Conservation (phyloP, 2,329 filamentous ascomycete species). For the Fusarium sp. region DNA sequence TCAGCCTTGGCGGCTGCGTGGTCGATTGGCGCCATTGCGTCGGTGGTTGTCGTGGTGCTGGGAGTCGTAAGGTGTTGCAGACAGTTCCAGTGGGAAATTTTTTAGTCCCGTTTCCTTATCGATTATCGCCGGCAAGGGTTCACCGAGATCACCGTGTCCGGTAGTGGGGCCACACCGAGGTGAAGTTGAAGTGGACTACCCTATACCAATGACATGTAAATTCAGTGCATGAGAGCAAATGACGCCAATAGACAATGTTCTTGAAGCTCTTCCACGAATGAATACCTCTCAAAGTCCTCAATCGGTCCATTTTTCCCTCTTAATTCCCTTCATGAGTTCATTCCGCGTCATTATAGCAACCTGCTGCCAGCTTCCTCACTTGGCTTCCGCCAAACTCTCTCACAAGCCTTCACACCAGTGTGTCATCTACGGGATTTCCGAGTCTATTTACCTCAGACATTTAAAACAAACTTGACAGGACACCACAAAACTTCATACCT, state of each 20-base stretch:
- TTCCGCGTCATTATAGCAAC: not conserved
- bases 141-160: slow-evolving; percentile 35
- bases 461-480: not conserved
- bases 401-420: not conserved
- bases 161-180: slow-evolving; percentile 13
- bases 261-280: not conserved
- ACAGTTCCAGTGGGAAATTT: slow-evolving; percentile 34
- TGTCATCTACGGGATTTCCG: not conserved
- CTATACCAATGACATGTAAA: not conserved
- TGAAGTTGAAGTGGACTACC: not conserved
- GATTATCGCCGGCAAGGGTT: slow-evolving; percentile 25
- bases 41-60: slow-evolving; percentile 27
- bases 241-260: not conserved
- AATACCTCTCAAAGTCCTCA: not conserved
- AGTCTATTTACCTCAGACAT: not conserved
- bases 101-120: slow-evolving; percentile 34
- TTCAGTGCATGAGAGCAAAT: not conserved
- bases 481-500: not conserved
- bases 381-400: not conserved
- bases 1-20: slow-evolving; percentile 49
- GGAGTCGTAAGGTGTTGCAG: slow-evolving; percentile 18
- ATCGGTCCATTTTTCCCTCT: accelerated
- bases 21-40: slow-evolving; percentile 51
- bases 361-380: not conserved
- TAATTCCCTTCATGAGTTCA: too few relatives aligned